These are phyloP conservation scores for Solanum habrochaites DNA, from an alignment of 257 asterid genomes.

Conservation along the genomic window DNA sequence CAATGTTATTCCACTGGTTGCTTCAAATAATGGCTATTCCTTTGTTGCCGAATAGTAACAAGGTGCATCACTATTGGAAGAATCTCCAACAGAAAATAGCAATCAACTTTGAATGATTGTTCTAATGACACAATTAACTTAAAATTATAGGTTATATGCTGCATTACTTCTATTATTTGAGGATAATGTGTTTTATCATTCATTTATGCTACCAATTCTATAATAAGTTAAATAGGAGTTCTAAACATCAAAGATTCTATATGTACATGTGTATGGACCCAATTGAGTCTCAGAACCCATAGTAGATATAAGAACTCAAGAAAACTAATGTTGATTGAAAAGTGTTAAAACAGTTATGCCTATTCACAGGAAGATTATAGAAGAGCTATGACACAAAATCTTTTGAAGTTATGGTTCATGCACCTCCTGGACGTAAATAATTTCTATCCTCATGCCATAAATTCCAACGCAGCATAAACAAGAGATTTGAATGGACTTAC, in stretches of 20 bases:
- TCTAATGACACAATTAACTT: background rate
- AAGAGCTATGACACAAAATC: background rate
- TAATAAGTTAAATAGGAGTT: background rate
- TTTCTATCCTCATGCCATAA: background rate
- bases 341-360: background rate
- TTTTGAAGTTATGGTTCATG: background rate
- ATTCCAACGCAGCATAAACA: background rate
- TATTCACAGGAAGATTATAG: background rate
- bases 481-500: slow-evolving; percentile 34
- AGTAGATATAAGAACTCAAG: background rate
- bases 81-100: background rate
- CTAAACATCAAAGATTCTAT: background rate
- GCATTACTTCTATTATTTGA: background rate
- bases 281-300: background rate
- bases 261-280: background rate
- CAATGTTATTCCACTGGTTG: background rate
- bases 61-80: background rate
- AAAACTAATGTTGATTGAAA: background rate
- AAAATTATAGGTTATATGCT: background rate
- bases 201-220: background rate
- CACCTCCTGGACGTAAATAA: background rate
- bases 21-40: background rate
- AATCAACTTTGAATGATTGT: background rate
- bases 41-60: background rate
- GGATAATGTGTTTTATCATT: background rate